Percentiles rank a stretch among this genome's conserved stretches.
These are phyloP conservation scores for Macadamia integrifolia DNA, from an alignment of 164 flowering plant genomes.

Conservation along the genomic window DNA sequence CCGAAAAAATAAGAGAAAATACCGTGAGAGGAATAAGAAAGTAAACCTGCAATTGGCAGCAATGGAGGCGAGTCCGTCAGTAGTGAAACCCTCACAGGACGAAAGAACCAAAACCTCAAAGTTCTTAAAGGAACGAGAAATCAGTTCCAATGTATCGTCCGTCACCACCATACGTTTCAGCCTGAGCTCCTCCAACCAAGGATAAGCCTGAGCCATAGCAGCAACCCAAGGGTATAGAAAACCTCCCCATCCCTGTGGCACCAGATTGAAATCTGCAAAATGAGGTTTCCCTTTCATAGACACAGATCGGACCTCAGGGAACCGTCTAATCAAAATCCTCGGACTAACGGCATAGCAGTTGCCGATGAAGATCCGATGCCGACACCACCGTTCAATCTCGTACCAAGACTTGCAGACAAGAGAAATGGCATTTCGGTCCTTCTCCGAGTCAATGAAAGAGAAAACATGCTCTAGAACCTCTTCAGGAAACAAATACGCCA, in stretches of 20 bases:
- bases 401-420: constrained; percentile 86
- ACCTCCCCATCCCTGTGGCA: constrained; percentile 93
- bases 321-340: constrained; percentile 39
- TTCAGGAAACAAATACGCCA: constrained; percentile 68
- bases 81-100: constrained; percentile 72
- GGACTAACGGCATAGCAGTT: constrained; percentile 85
- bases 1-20: background rate
- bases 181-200: constrained; percentile 73
- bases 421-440: constrained; percentile 69
- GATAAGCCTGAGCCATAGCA: constrained; percentile 43
- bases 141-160: constrained; percentile 70
- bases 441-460: constrained; percentile 51
- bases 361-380: constrained; percentile 62
- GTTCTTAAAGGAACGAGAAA: constrained; percentile 55
- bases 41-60: constrained; percentile 84
- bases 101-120: constrained; percentile 66
- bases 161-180: constrained; percentile 87
- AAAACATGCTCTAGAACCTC: constrained; percentile 86
- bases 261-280: constrained; percentile 84
- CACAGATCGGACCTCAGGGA: constrained; percentile 62
- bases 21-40: background rate
- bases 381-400: constrained; percentile 59
- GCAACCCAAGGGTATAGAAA: constrained; percentile 62
- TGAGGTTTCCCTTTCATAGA: constrained; percentile 88
- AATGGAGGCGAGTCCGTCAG: constrained; percentile 75